Percentiles rank a stretch among this genome's conserved stretches.
Conservation (phyloP, 805 yeast species). For the Saturnispora halmiae region DNA sequence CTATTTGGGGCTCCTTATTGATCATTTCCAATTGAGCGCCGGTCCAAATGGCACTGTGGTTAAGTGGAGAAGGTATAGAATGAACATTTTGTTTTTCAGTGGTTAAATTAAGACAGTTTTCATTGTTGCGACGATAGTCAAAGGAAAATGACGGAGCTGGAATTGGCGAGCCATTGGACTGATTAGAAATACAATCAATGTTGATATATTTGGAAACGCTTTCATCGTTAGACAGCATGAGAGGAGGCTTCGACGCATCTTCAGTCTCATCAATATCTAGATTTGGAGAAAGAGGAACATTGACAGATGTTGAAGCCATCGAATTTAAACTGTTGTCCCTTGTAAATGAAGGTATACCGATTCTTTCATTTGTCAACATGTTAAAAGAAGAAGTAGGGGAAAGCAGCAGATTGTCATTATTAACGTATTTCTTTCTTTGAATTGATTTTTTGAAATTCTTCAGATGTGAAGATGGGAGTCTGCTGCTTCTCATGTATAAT, state of each 20-base stretch:
- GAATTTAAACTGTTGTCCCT: constrained; percentile 1
- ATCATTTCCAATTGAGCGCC: constrained; percentile 29
- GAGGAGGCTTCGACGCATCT: background rate
- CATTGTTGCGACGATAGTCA: constrained; percentile 23
- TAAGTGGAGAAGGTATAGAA: constrained; percentile 18
- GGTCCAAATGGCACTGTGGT: constrained; percentile 25
- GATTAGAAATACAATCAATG: background rate
- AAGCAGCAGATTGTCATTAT: constrained; percentile 14
- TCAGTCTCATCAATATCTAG: constrained; percentile 1
- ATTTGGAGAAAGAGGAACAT: constrained; percentile 3
- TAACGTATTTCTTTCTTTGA: constrained; percentile 10
- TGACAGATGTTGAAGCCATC: constrained; percentile 5
- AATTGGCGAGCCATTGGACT: background rate
- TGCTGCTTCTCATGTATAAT: constrained; percentile 12
- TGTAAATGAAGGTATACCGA: background rate
- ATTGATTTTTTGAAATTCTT: background rate
- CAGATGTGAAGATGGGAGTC: background rate
- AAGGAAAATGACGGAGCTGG: constrained; percentile 8
- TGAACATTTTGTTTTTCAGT: background rate
- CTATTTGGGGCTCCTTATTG: constrained; percentile 8
- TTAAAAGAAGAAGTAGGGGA: constrained; percentile 14
- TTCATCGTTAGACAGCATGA: background rate
- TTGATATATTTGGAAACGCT: constrained; percentile 1
- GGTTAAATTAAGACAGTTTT: constrained; percentile 23
- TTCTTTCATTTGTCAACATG: constrained; percentile 7